Percentiles rank a stretch among this genome's conserved stretches.
phyloP scores from a whole-genome alignment of 148 eudicot genomes.

The Rhododendron vialii region DNA sequence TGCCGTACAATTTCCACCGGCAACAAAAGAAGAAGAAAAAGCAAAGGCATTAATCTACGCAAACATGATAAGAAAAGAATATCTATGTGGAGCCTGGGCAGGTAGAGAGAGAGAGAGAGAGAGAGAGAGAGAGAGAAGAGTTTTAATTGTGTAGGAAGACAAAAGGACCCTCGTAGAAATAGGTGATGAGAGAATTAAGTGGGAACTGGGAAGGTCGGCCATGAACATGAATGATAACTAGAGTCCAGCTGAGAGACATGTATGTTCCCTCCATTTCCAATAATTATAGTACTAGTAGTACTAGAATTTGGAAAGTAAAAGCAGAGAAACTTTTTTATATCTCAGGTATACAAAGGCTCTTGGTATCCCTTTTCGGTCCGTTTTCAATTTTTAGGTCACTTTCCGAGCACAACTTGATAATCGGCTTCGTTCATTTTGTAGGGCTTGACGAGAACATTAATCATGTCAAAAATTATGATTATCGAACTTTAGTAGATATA shows the following conservation, averaged over 20 bases:
- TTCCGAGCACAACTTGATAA: no score
- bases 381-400: no score
- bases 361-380: no score
- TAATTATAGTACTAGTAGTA: no score
- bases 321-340: no score
- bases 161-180: not conserved
- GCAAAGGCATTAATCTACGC: not conserved
- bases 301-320: no score
- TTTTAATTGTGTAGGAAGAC: not conserved
- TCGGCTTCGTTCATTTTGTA: no score
- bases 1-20: not conserved
- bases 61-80: not conserved
- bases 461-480: no score
- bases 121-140: not conserved
- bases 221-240: not conserved
- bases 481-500: no score
- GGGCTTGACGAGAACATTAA: no score
- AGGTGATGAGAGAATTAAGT: not conserved
- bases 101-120: not conserved
- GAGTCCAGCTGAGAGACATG: not conserved
- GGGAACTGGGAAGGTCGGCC: not conserved
- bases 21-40: not conserved
- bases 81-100: not conserved
- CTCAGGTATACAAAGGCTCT: no score
- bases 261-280: no score